Evolutionary conservation across 441 rosid species (phyloP).

Genomic region (Bocquillonia castaneifolia): DNA sequence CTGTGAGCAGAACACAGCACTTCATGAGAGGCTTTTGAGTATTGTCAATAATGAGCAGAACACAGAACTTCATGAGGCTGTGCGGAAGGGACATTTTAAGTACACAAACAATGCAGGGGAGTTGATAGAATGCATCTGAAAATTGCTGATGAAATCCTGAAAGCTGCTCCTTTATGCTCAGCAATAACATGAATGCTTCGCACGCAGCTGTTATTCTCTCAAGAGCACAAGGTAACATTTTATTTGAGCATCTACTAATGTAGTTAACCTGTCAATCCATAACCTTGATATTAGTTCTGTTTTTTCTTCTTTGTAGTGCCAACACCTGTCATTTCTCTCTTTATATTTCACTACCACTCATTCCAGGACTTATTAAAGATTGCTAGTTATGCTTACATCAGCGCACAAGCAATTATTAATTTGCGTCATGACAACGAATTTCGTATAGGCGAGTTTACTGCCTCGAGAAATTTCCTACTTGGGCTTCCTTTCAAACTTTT

Average conservation of each 20-base stretch:
- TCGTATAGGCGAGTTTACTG: too few relatives aligned
- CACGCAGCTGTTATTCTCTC: constrained; percentile 31
- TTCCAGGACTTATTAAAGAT: too few relatives aligned
- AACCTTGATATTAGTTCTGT: too few relatives aligned
- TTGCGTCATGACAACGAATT: too few relatives aligned
- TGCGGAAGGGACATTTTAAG: constrained; percentile 23
- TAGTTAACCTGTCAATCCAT: too few relatives aligned
- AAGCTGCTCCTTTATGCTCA: background rate
- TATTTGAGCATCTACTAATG: background rate
- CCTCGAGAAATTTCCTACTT: too few relatives aligned
- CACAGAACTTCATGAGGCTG: constrained; percentile 33
- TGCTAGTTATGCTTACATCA: too few relatives aligned
- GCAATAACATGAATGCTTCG: constrained; percentile 35
- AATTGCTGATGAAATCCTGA: constrained; percentile 25
- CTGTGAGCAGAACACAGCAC: too few relatives aligned
- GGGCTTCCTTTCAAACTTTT: background rate
- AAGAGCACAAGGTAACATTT: background rate
- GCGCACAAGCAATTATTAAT: too few relatives aligned
- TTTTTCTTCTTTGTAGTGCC: too few relatives aligned
- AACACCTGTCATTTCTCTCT: too few relatives aligned
- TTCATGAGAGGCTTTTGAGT: constrained; percentile 22
- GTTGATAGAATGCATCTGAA: constrained; percentile 21
- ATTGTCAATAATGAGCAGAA: constrained; percentile 29
- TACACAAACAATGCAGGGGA: constrained; percentile 21
- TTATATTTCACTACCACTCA: too few relatives aligned